phyloP scores from a whole-genome alignment of 2,329 filamentous ascomycete species.

The Pseudopithomyces maydicus region DNA sequence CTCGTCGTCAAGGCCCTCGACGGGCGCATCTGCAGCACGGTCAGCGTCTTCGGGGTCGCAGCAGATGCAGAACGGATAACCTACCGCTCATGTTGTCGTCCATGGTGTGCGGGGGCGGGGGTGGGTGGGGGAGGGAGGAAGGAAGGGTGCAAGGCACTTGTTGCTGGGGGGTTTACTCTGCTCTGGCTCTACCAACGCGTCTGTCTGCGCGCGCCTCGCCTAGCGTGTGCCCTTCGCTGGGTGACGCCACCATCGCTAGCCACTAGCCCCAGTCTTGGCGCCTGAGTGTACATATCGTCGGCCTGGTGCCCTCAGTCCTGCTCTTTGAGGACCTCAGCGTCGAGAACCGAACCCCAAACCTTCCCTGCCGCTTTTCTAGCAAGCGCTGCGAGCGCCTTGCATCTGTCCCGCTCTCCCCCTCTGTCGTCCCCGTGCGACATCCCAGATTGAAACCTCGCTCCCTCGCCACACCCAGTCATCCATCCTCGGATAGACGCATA shows the following conservation, averaged over 20 bases:
- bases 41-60: neutral
- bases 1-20: slow-evolving; percentile 67
- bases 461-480: slow-evolving; percentile 9
- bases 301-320: slow-evolving; percentile 4
- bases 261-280: slow-evolving; percentile 2
- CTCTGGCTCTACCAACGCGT: neutral
- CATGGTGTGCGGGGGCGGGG: slow-evolving; percentile 37
- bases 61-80: slow-evolving; percentile 1
- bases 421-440: neutral
- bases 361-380: slow-evolving; percentile 17
- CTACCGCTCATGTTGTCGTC: slow-evolving; percentile 47
- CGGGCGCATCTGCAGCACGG: slow-evolving; percentile 46
- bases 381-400: slow-evolving; percentile 32
- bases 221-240: neutral
- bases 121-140: no score
- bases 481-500: slow-evolving; percentile 20
- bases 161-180: no score
- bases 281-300: neutral
- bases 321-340: slow-evolving; percentile 49
- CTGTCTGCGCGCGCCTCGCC: neutral
- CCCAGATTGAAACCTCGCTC: neutral
- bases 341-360: slow-evolving; percentile 37
- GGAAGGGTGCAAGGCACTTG: neutral
- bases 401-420: slow-evolving; percentile 17
- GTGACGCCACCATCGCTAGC: neutral